These are phyloP conservation scores for Glycine soja DNA, from an alignment of 306 rosid species.

Conservation along the genomic window DNA sequence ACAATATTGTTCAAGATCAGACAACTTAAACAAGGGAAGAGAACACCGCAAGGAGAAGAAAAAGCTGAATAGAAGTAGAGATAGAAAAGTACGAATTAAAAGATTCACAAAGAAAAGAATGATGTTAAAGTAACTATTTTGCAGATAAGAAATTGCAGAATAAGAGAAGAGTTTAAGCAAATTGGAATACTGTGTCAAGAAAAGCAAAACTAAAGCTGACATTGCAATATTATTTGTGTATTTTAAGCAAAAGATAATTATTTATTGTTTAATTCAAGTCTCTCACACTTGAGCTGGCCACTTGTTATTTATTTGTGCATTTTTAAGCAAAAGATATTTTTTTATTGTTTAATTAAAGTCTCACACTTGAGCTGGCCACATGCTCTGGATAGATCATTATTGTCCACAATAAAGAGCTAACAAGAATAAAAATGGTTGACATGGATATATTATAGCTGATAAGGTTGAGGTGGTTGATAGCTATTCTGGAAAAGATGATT, in stretches of 20 bases:
- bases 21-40: conserved; percentile 5
- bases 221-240: conserved; percentile 13
- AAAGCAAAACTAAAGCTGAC: conserved; percentile 11
- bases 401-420: not conserved
- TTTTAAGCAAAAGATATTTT: too few species aligned
- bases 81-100: conserved; percentile 2
- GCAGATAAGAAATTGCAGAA: conserved; percentile 10
- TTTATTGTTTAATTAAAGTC: too few species aligned
- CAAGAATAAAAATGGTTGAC: not conserved
- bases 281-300: conserved; percentile 19
- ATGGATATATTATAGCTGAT: conserved; percentile 12
- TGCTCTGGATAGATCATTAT: not conserved
- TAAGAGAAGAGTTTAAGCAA: not conserved
- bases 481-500: too few species aligned
- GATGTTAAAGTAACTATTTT: conserved; percentile 24
- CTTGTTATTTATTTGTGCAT: too few species aligned
- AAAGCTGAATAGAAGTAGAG: not conserved
- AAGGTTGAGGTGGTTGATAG: not conserved
- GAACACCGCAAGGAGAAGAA: not conserved
- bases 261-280: conserved; percentile 10
- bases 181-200: conserved; percentile 2
- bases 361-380: not conserved
- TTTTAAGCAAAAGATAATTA: not conserved
- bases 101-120: conserved; percentile 22
- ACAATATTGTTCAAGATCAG: conserved; percentile 21